A percentile compares a stretch with the other conserved stretches of the same genome.
These are phyloP conservation scores for Penicillium odoratum DNA, from an alignment of 495 filamentous ascomycete genomes.

Conservation along the genomic window DNA sequence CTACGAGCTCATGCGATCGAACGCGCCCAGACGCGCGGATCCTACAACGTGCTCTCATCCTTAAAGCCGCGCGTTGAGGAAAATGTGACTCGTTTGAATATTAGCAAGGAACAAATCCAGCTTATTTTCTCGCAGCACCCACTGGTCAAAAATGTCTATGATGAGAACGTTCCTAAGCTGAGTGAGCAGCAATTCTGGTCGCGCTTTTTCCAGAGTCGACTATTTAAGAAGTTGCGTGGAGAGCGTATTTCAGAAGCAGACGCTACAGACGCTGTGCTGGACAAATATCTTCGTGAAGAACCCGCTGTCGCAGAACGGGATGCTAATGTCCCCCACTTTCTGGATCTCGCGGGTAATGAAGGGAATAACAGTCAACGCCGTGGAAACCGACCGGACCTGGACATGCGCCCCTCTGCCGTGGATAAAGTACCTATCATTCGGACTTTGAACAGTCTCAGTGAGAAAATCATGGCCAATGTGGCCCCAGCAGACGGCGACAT, in stretches of 20 bases:
- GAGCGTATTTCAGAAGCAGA: constrained; percentile 78
- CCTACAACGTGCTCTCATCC: constrained; percentile 90
- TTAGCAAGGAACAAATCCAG: constrained; percentile 89
- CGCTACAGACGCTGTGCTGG: constrained; percentile 69
- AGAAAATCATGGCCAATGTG: constrained; percentile 87
- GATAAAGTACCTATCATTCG: constrained; percentile 79
- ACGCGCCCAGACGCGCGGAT: constrained; percentile 75
- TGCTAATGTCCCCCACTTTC: constrained; percentile 76
- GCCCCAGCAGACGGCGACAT: constrained; percentile 71
- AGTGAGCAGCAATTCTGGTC: constrained; percentile 84
- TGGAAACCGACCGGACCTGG: constrained; percentile 82
- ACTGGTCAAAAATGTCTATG: constrained; percentile 84
- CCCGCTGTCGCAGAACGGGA: constrained; percentile 48
- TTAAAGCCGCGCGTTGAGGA: constrained; percentile 80
- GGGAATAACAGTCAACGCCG: constrained; percentile 75
- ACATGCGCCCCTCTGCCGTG: constrained; percentile 71
- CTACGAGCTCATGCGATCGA: constrained; percentile 90
- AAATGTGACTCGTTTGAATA: constrained; percentile 73
- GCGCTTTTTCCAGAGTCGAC: constrained; percentile 82
- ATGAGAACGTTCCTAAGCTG: constrained; percentile 86
- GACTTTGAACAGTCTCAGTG: constrained; percentile 80
- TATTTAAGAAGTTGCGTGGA: constrained; percentile 90
- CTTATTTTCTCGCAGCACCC: constrained; percentile 93
- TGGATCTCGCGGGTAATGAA: constrained; percentile 92
- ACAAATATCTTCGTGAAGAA: constrained; percentile 80